Conservation (phyloP, 2,329 filamentous ascomycete species). For the Apiospora arundinis region DNA sequence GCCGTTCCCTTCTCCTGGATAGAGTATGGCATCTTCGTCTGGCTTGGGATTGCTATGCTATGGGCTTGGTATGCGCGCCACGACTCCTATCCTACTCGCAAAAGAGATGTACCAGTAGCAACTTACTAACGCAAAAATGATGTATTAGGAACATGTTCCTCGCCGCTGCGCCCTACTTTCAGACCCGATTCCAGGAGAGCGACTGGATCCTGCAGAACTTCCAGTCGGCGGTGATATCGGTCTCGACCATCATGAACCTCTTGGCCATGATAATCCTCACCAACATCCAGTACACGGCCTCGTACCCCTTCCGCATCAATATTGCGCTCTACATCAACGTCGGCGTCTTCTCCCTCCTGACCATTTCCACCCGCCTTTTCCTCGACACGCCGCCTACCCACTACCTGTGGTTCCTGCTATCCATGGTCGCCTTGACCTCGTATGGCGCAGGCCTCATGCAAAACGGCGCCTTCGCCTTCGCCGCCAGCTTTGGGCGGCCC, state of each 20-base stretch:
- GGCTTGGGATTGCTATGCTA: conserved; percentile 91
- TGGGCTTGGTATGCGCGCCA: conserved; percentile 82
- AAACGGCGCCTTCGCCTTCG: conserved; percentile 93
- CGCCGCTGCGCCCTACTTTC: conserved; percentile 92
- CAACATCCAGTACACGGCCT: conserved; percentile 80
- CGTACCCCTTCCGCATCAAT: conserved; percentile 87
- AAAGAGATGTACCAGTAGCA: background rate
- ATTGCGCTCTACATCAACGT: conserved; percentile 78
- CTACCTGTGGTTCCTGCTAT: conserved; percentile 83
- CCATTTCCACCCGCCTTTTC: conserved; percentile 77
- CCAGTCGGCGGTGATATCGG: conserved; percentile 86
- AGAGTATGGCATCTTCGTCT: conserved; percentile 83
- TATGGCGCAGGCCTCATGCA: conserved; percentile 85
- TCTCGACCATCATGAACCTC: conserved; percentile 86
- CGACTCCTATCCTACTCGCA: background rate
- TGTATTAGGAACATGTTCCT: conserved; percentile 91
- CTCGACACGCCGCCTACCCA: conserved; percentile 63
- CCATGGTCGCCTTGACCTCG: conserved; percentile 81
- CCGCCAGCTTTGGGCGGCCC: conserved; percentile 79
- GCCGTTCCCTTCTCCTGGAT: conserved; percentile 76
- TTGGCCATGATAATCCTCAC: conserved; percentile 77
- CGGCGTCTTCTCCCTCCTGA: conserved; percentile 77
- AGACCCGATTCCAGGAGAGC: conserved; percentile 75
- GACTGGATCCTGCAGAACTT: conserved; percentile 80
- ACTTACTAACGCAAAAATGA: background rate